A percentile compares a stretch with the other conserved stretches of the same genome.
phyloP scores from a whole-genome alignment of 2,329 filamentous ascomycete species.

The Aspergillus sp. region DNA sequence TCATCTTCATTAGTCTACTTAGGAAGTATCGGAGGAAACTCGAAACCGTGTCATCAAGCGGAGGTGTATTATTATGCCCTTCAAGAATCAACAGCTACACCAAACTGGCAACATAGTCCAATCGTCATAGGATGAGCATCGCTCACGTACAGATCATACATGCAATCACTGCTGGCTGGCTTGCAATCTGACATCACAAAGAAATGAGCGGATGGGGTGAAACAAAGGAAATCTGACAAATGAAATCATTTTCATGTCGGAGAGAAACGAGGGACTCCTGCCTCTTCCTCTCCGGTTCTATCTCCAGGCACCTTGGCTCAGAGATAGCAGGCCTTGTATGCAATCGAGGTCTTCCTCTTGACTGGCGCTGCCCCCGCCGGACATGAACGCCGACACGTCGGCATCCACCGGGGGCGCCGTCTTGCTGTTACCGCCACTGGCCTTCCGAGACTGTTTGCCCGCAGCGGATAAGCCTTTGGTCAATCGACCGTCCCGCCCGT shows the following conservation, averaged over 20 bases:
- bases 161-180: constrained; percentile 29
- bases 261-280: constrained; percentile 1
- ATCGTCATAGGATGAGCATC: constrained; percentile 22
- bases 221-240: constrained; percentile 26
- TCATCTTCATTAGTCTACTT: neutral
- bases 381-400: constrained; percentile 75
- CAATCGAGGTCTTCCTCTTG: constrained; percentile 83
- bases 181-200: constrained; percentile 22
- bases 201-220: constrained; percentile 16
- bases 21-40: neutral
- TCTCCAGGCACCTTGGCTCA: constrained; percentile 91
- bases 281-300: constrained; percentile 33
- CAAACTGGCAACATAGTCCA: constrained; percentile 9
- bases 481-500: constrained; percentile 23
- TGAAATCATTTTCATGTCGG: constrained; percentile 17
- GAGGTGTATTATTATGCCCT: constrained; percentile 3
- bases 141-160: constrained; percentile 20
- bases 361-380: constrained; percentile 53
- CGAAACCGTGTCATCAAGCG: constrained; percentile 12
- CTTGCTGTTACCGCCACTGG: constrained; percentile 35
- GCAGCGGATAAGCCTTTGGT: constrained; percentile 22
- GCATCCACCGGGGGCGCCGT: constrained; percentile 50
- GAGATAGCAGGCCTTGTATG: constrained; percentile 80
- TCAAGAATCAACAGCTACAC: constrained; percentile 5
- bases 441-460: constrained; percentile 27